Evolutionary conservation across 441 rosid genomes (phyloP).

Genomic region (Populus trichocarpa): DNA sequence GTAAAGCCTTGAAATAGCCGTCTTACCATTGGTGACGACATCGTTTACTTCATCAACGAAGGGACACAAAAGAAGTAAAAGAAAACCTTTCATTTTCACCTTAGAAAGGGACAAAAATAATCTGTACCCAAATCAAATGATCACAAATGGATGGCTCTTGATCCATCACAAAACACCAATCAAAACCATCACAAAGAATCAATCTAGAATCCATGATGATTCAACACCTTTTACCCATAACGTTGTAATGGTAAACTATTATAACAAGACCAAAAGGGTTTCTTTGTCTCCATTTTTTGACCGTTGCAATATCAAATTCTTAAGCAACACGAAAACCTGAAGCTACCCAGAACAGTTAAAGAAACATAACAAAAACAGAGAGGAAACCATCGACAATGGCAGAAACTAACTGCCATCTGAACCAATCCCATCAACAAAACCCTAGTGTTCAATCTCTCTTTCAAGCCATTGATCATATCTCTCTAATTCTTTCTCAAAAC

Average conservation of each 20-base stretch:
- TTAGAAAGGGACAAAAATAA: not conserved
- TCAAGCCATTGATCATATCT: constrained; percentile 45
- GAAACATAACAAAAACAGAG: constrained; percentile 12
- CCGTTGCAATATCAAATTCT: constrained; percentile 40
- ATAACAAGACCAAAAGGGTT: not conserved
- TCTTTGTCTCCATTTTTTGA: constrained; percentile 24
- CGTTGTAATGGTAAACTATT: constrained; percentile 1
- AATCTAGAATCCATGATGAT: constrained; percentile 25
- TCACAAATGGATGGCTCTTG: not conserved
- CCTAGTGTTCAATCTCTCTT: constrained; percentile 30
- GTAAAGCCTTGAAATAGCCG: not conserved
- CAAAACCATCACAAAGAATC: not conserved
- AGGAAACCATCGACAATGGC: constrained; percentile 29
- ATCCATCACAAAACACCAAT: not conserved
- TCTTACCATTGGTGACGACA: not conserved
- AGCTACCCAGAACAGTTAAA: not conserved
- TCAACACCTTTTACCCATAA: constrained; percentile 9
- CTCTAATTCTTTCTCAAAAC: constrained; percentile 58
- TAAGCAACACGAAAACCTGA: not conserved
- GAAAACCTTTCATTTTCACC: too few relatives aligned
- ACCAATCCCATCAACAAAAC: constrained; percentile 15
- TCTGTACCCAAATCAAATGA: too few relatives aligned
- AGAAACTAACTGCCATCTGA: constrained; percentile 24
- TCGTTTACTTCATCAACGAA: not conserved
- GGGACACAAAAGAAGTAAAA: too few relatives aligned